phyloP scores from a whole-genome alignment of 2,329 filamentous ascomycete species.

The Tolypocladium inflatum region DNA sequence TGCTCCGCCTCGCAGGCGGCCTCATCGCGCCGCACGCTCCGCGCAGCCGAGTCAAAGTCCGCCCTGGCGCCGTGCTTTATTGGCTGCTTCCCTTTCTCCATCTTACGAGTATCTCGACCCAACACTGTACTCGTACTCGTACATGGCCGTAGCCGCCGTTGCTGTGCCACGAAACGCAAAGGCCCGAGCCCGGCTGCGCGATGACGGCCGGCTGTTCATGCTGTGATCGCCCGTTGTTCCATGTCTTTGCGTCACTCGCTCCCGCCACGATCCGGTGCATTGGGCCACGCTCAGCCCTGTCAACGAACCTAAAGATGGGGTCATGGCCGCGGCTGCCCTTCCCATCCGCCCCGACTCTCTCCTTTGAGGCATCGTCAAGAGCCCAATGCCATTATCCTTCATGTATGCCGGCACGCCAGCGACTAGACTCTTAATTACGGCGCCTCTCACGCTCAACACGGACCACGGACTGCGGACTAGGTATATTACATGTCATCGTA shows the following conservation, averaged over 20 bases:
- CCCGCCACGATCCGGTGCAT: not conserved
- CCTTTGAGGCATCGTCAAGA: not conserved
- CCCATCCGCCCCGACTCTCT: not conserved
- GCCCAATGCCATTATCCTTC: not conserved
- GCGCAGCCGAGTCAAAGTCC: no score
- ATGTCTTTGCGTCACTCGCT: not conserved
- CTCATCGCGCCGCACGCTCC: not conserved
- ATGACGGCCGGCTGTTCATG: not conserved
- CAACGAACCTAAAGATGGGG: not conserved
- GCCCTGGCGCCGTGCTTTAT: not conserved
- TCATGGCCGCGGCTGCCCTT: not conserved
- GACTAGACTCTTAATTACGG: not conserved
- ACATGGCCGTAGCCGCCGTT: not conserved
- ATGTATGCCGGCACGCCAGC: not conserved
- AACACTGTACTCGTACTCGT: not conserved
- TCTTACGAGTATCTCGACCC: not conserved
- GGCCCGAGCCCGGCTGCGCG: not conserved
- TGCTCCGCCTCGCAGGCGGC: not conserved
- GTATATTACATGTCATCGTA: not conserved
- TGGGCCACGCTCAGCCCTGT: not conserved
- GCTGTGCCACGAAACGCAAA: no score
- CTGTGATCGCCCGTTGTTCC: not conserved
- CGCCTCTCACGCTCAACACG: not conserved
- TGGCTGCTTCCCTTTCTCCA: not conserved
- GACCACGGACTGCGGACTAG: no score